These are phyloP conservation scores for Phytophthora hybrid DNA, from an alignment of 352 stramenopile species.

Conservation along the genomic window DNA sequence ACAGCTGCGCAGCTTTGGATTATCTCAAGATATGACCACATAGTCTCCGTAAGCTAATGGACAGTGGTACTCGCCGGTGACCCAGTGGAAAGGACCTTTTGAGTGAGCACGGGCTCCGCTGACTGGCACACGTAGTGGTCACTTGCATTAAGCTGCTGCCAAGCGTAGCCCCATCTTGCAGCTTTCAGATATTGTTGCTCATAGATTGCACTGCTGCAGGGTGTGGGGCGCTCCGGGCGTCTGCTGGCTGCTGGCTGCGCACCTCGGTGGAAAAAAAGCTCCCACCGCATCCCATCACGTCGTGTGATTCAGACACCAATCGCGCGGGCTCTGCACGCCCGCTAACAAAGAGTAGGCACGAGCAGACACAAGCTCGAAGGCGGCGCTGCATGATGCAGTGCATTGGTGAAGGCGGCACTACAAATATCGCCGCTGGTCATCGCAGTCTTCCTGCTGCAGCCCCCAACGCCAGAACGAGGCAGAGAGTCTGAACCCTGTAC, in stretches of 20 bases:
- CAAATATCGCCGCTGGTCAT: no score
- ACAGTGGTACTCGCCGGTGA: conserved; percentile 16
- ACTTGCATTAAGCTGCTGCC: no score
- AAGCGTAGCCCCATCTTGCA: no score
- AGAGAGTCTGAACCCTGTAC: conserved; percentile 18
- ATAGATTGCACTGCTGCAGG: background rate
- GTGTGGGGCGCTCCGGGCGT: background rate
- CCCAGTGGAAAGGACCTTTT: background rate
- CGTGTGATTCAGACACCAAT: no score
- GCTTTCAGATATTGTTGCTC: no score
- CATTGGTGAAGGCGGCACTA: no score
- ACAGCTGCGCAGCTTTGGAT: background rate
- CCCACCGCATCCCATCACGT: background rate
- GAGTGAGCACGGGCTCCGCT: background rate
- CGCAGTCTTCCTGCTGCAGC: background rate
- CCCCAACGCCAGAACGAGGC: conserved; percentile 3
- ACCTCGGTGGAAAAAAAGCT: conserved; percentile 2
- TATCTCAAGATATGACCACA: conserved; percentile 5
- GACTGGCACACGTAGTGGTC: background rate
- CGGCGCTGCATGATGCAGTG: no score
- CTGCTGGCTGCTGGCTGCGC: background rate
- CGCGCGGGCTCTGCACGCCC: conserved; percentile 15
- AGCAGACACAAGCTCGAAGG: background rate
- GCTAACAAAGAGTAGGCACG: conserved; percentile 28
- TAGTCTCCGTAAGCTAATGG: conserved; percentile 17